phyloP scores from a whole-genome alignment of 2,329 filamentous ascomycete genomes.

The Lecanicillium sp. region DNA sequence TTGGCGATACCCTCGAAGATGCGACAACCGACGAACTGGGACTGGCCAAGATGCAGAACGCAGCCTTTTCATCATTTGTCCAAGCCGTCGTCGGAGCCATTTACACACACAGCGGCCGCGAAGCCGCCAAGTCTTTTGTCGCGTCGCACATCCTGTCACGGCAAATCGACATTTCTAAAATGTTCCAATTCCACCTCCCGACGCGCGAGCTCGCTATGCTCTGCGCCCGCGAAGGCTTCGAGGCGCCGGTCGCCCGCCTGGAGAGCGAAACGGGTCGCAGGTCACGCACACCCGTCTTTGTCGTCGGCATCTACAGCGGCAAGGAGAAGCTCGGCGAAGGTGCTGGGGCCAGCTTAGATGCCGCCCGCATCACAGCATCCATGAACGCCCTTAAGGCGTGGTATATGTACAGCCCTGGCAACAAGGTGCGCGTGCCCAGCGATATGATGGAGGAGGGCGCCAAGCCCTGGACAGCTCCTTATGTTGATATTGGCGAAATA shows the following conservation, averaged over 20 bases:
- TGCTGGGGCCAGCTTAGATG: conserved; percentile 67
- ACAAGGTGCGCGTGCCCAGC: conserved; percentile 57
- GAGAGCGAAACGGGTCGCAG: conserved; percentile 83
- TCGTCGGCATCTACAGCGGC: conserved; percentile 91
- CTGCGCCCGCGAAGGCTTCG: conserved; percentile 84
- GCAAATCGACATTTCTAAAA: conserved; percentile 61
- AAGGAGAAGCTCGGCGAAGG: conserved; percentile 87
- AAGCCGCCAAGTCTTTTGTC: conserved; percentile 75
- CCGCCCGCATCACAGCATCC: conserved; percentile 70
- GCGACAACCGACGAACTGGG: conserved; percentile 19
- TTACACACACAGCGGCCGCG: conserved; percentile 75
- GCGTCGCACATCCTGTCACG: conserved; percentile 74
- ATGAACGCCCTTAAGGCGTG: conserved; percentile 84
- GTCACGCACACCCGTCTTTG: conserved; percentile 80
- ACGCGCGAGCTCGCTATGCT: conserved; percentile 75
- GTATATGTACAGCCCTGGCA: conserved; percentile 86
- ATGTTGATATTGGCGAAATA: conserved; percentile 66
- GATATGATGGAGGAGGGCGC: conserved; percentile 57
- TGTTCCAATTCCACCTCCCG: conserved; percentile 81
- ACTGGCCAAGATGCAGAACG: conserved; percentile 63
- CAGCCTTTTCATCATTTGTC: conserved; percentile 68
- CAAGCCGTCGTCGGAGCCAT: conserved; percentile 76
- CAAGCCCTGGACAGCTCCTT: conserved; percentile 55
- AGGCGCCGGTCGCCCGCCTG: conserved; percentile 75
- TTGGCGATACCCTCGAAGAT: conserved; percentile 53